Conservation (phyloP, 257 asterid genomes). For the Lycium barbarum region DNA sequence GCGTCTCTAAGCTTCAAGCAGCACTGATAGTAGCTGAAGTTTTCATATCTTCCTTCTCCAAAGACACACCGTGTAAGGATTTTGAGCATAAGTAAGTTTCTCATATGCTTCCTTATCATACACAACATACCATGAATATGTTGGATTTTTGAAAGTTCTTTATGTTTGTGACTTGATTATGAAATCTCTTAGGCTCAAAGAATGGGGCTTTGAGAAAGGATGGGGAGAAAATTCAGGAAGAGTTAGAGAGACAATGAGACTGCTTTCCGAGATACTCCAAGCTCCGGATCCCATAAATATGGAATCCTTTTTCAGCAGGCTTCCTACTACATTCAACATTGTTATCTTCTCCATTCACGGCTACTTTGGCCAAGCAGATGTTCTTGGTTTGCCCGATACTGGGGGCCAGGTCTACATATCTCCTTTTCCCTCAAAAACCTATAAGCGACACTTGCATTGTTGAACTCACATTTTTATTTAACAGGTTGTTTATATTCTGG, state of each 20-base stretch:
- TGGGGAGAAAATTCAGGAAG: constrained; percentile 80
- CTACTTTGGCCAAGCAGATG: constrained; percentile 88
- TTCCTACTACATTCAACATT: constrained; percentile 67
- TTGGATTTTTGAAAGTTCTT: neutral
- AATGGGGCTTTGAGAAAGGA: constrained; percentile 82
- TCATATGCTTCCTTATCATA: neutral
- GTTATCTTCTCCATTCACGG: constrained; percentile 84
- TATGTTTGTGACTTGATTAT: neutral
- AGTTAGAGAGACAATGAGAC: constrained; percentile 65
- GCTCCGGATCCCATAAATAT: constrained; percentile 73
- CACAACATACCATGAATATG: neutral
- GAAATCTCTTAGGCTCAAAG: constrained; percentile 59
- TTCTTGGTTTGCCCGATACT: constrained; percentile 85
- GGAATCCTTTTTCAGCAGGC: constrained; percentile 65
- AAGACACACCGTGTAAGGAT: constrained; percentile 60
- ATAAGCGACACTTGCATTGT: neutral
- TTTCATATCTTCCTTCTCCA: constrained; percentile 58
- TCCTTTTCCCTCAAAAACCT: neutral
- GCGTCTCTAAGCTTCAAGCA: constrained; percentile 63
- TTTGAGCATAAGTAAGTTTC: constrained; percentile 64
- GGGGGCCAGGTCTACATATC: constrained; percentile 73
- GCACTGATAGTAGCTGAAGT: constrained; percentile 62
- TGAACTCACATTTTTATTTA: neutral
- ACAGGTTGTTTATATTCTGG: constrained; percentile 88
- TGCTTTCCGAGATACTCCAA: constrained; percentile 75